Conservation (phyloP, 371 early-diverging fungal genomes). For the Saksenaea oblongispora region DNA sequence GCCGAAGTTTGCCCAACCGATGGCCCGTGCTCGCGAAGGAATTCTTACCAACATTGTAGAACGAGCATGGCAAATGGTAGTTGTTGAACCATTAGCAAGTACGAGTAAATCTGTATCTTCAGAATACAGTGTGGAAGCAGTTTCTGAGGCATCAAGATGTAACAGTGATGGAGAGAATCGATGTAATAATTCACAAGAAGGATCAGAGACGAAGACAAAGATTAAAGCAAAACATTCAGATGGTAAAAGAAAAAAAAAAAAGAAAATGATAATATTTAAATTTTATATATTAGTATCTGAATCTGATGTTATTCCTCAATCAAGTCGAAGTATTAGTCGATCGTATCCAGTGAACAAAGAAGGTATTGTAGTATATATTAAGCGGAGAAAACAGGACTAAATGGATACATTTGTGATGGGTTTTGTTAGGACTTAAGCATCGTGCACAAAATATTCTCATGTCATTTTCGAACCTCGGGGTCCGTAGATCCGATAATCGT, state of each 20-base stretch:
- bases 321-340: background rate
- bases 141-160: background rate
- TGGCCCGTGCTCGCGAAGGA: slow-evolving; percentile 57
- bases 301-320: background rate
- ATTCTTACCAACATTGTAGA: slow-evolving; percentile 48
- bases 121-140: background rate
- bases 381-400: background rate
- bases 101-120: background rate
- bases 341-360: background rate
- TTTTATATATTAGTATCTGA: background rate
- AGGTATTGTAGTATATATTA: background rate
- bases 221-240: background rate
- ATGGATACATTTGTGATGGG: background rate
- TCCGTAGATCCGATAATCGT: slow-evolving; percentile 15
- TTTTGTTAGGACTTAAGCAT: slow-evolving; percentile 12
- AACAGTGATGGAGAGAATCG: background rate
- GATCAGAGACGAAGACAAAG: background rate
- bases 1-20: slow-evolving; percentile 57
- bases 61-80: slow-evolving; percentile 22
- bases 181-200: background rate
- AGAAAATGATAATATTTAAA: background rate
- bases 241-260: background rate
- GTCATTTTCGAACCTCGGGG: slow-evolving; percentile 21
- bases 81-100: slow-evolving; percentile 4
- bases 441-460: slow-evolving; percentile 21